phyloP scores from a whole-genome alignment of 768 basidiomycete genomes.

The Omphalotus guepiniiformis region DNA sequence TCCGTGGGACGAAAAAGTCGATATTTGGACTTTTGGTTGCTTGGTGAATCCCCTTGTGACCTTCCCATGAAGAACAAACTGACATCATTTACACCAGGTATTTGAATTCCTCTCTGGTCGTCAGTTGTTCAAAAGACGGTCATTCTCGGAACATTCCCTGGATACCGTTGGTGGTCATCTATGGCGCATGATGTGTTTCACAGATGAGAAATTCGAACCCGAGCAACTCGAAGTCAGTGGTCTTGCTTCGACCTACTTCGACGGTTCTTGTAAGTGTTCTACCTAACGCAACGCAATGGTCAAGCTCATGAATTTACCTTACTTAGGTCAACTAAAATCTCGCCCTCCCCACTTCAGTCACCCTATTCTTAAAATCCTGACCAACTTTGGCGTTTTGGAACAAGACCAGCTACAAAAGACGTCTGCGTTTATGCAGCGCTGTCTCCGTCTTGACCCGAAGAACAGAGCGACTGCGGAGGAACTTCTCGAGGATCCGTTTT shows the following conservation, averaged over 20 bases:
- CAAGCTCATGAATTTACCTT: background rate
- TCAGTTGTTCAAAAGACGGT: constrained; percentile 1
- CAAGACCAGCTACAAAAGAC: background rate
- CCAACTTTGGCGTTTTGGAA: too few relatives aligned
- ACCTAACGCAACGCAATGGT: too few relatives aligned
- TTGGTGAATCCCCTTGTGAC: constrained; percentile 9
- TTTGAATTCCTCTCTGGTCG: constrained; percentile 10
- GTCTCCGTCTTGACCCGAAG: constrained; percentile 11
- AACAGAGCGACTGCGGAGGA: constrained; percentile 14
- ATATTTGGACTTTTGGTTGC: constrained; percentile 18
- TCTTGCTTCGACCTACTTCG: constrained; percentile 4
- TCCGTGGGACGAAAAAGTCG: constrained; percentile 12
- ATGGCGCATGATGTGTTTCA: constrained; percentile 6
- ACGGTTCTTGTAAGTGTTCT: background rate
- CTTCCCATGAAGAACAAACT: too few relatives aligned
- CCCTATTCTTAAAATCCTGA: background rate
- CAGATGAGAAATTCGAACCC: background rate
- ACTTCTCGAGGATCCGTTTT: constrained; percentile 14
- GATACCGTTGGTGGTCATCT: background rate
- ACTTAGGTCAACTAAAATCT: background rate
- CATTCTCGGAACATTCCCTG: background rate
- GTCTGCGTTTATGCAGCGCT: constrained; percentile 10
- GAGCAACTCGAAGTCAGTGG: background rate
- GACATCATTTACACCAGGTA: constrained; percentile 4
- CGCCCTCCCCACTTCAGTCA: background rate